Base-by-base conservation (phyloP, 345 rosid species). In the Arabidopsis arenosa region DNA sequence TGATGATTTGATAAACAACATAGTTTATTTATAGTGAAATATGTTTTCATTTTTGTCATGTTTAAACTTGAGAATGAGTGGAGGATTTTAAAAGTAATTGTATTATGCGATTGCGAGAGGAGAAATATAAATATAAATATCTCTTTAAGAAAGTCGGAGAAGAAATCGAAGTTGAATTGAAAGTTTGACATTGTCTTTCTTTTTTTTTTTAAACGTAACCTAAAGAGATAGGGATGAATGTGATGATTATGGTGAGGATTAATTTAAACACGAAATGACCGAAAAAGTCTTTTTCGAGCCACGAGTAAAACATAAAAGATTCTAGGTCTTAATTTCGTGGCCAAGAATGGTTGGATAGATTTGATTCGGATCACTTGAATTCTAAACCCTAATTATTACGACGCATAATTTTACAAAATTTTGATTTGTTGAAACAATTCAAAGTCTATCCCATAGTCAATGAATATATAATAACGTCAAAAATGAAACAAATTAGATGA, bases 221-320 rank as follows among this genome's bases (percentile, higher is more conserved):
- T 66, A 59, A 68, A 30, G 44, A 48, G 67, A 75, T 37, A 59
- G 6, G 43, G 59, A 37, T 47, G 59, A 32, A 32, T 71, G 28
- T 23, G 23, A 75, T 67, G 68, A 68, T 13, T 67, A 9, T 41
- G 44, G 13, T 30, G 52, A 11, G 58, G 73, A 58, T 49, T 59
- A 59, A 2, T 66, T 15, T 51, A 67, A 17, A 28, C 47, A 17
- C 4, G 14, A 28, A 26, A 12, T 67, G 79, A 45, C 45, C 6
- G 28, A 30, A 73, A 59, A 68, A 49, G 55, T 60, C 55, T 40
- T 75, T 66, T 9, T 75, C 63, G 74, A 68, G 74, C 74, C 63
- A 51, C 74, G 68, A 67, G 54, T 14, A 67, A 49, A 67, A 28
- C 33, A 49, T 41, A 48, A 28, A 68, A 60, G 14, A 60, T 41